Evolutionary conservation across 2,329 filamentous ascomycete species (phyloP).

Genomic region (Curvularia lunata): DNA sequence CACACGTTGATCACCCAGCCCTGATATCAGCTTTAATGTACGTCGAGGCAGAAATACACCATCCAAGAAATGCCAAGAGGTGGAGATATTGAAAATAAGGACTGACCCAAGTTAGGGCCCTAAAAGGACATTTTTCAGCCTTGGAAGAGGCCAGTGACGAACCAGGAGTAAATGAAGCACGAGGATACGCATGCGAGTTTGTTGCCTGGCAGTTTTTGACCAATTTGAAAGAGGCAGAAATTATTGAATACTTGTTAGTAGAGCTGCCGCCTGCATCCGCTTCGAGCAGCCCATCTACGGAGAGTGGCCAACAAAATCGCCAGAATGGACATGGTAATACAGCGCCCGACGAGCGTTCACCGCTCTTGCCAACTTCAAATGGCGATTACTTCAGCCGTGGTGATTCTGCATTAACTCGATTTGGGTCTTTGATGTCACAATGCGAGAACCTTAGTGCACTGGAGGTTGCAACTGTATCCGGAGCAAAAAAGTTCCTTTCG

Average conservation of each 20-base stretch:
- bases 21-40: conserved; percentile 77
- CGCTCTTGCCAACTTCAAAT: conserved; percentile 30
- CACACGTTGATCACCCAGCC: conserved; percentile 69
- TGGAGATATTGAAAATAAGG: neutral
- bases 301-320: conserved; percentile 7
- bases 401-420: conserved; percentile 48
- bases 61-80: neutral
- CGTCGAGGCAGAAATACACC: conserved; percentile 42
- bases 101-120: conserved; percentile 59
- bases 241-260: conserved; percentile 75
- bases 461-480: conserved; percentile 80
- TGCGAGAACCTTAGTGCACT: conserved; percentile 85
- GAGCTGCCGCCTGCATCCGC: conserved; percentile 63
- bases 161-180: conserved; percentile 69
- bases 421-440: conserved; percentile 69
- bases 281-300: conserved; percentile 20
- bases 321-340: conserved; percentile 22
- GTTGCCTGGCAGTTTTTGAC: conserved; percentile 80
- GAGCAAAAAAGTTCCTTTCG: conserved; percentile 81
- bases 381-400: conserved; percentile 34
- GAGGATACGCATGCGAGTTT: conserved; percentile 78
- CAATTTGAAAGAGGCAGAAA: conserved; percentile 73
- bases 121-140: conserved; percentile 75
- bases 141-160: conserved; percentile 64
- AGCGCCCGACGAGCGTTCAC: conserved; percentile 31